These are phyloP conservation scores for Leccinum broughii DNA, from an alignment of 768 basidiomycete genomes.

Conservation along the genomic window DNA sequence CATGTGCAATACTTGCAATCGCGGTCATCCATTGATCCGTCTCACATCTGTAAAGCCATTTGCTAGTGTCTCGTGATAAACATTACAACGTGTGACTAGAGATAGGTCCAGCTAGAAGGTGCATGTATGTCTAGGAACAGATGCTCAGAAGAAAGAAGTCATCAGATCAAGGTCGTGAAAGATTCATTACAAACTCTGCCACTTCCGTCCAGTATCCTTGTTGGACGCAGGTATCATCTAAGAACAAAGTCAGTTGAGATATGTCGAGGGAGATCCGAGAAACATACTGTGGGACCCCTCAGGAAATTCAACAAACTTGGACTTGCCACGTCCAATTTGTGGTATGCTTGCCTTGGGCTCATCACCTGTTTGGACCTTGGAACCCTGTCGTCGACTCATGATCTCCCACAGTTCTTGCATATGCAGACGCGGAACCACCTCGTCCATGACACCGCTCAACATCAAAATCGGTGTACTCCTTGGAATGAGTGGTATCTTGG, in stretches of 20 bases:
- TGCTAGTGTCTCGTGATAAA: not conserved
- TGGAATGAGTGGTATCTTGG: slow-evolving; percentile 63
- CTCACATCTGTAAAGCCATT: slow-evolving; percentile 1
- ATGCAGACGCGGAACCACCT: slow-evolving; percentile 53
- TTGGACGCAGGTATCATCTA: slow-evolving; percentile 58
- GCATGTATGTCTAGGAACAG: not conserved
- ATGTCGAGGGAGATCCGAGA: not conserved
- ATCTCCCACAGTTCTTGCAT: slow-evolving; percentile 70
- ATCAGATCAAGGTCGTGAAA: slow-evolving; percentile 16
- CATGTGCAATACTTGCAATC: slow-evolving; percentile 1
- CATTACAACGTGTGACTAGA: not conserved
- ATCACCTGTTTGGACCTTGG: slow-evolving; percentile 15
- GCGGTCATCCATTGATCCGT: not conserved
- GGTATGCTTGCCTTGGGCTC: slow-evolving; percentile 37
- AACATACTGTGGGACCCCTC: slow-evolving; percentile 55
- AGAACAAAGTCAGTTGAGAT: not conserved
- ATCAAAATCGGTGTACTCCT: slow-evolving; percentile 73
- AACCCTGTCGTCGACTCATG: slow-evolving; percentile 48
- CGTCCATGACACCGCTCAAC: slow-evolving; percentile 66
- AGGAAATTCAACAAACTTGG: slow-evolving; percentile 57
- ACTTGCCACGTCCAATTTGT: slow-evolving; percentile 52
- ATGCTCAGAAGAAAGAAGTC: not conserved
- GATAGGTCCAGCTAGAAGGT: not conserved
- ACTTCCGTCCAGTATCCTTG: slow-evolving; percentile 56
- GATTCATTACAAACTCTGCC: slow-evolving; percentile 44